Evolutionary conservation across 495 filamentous ascomycete genomes (phyloP).

Genomic region (Lasiosphaeria miniovina): DNA sequence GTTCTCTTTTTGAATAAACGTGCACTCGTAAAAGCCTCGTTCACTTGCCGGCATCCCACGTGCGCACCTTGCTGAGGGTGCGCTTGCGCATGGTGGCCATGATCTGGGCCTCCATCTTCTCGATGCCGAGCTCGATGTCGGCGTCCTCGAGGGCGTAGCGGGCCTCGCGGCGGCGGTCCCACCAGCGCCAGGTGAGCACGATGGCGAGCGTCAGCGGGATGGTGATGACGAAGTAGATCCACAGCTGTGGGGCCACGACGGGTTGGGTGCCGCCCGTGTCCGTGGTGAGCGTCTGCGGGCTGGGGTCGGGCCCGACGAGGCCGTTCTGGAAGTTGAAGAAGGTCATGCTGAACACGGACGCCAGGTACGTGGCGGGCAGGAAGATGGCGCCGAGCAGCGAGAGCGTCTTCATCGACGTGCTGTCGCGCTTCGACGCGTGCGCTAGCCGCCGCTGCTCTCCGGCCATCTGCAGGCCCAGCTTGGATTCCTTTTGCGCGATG

Average conservation of each 20-base stretch:
- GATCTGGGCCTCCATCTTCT: conserved; percentile 53
- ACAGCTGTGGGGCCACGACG: conserved; percentile 42
- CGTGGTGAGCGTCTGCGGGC: not conserved
- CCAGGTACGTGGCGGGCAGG: conserved; percentile 52
- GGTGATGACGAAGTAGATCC: conserved; percentile 55
- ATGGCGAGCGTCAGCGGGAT: conserved; percentile 48
- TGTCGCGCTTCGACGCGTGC: conserved; percentile 55
- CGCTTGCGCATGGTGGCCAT: conserved; percentile 51
- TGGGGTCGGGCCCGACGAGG: conserved; percentile 4
- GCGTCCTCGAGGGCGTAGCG: conserved; percentile 44
- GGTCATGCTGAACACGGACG: conserved; percentile 55
- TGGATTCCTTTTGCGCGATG: conserved; percentile 56
- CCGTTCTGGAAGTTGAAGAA: conserved; percentile 51
- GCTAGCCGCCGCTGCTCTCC: conserved; percentile 54
- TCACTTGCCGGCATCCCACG: conserved; percentile 34
- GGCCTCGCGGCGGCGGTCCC: conserved; percentile 45
- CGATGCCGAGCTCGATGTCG: conserved; percentile 50
- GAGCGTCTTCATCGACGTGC: conserved; percentile 54
- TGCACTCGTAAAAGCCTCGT: too few relatives aligned
- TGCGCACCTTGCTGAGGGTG: conserved; percentile 50
- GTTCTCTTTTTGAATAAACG: too few relatives aligned
- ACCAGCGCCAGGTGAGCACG: conserved; percentile 45
- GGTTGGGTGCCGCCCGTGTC: not conserved
- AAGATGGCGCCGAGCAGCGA: conserved; percentile 56
- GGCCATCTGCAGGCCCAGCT: conserved; percentile 55